Conservation (phyloP, 177 flowering plant species). For the Tripterygium wilfordii region DNA sequence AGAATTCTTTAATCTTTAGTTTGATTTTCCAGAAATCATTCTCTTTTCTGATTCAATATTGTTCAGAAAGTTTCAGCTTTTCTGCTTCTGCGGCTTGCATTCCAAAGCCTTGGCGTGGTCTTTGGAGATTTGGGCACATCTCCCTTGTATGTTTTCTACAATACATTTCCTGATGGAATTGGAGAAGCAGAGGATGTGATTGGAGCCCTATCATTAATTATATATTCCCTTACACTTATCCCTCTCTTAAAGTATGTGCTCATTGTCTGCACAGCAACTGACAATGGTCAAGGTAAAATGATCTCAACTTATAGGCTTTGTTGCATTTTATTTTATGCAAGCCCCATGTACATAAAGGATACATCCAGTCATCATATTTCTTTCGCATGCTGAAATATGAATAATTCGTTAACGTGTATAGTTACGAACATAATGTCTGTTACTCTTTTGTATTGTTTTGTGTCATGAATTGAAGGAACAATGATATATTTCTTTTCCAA, state of each 20-base stretch:
- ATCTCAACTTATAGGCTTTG: too few relatives aligned
- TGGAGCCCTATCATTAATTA: conserved; percentile 84
- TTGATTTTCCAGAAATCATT: background rate
- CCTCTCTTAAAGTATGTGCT: conserved; percentile 85
- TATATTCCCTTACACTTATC: conserved; percentile 79
- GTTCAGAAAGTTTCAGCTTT: conserved; percentile 6
- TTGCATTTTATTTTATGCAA: too few relatives aligned
- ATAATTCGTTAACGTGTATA: too few relatives aligned
- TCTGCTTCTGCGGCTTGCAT: conserved; percentile 58
- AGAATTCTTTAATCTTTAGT: too few relatives aligned
- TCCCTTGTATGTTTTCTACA: conserved; percentile 87
- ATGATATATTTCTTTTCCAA: too few relatives aligned
- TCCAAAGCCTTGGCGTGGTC: conserved; percentile 91
- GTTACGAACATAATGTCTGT: too few relatives aligned
- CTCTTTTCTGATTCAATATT: conserved; percentile 1
- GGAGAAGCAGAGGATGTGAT: conserved; percentile 63
- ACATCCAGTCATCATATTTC: too few relatives aligned
- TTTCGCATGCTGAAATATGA: too few relatives aligned
- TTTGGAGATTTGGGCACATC: conserved; percentile 96
- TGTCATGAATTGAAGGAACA: too few relatives aligned
- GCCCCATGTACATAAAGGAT: too few relatives aligned
- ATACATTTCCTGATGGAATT: conserved; percentile 65
- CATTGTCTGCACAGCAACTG: conserved; percentile 72
- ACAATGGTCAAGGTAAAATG: conserved; percentile 92
- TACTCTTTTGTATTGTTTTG: too few relatives aligned